Evolutionary conservation across 371 early-diverging fungal species (phyloP).

Genomic region (Syncephalastrum monosporum): DNA sequence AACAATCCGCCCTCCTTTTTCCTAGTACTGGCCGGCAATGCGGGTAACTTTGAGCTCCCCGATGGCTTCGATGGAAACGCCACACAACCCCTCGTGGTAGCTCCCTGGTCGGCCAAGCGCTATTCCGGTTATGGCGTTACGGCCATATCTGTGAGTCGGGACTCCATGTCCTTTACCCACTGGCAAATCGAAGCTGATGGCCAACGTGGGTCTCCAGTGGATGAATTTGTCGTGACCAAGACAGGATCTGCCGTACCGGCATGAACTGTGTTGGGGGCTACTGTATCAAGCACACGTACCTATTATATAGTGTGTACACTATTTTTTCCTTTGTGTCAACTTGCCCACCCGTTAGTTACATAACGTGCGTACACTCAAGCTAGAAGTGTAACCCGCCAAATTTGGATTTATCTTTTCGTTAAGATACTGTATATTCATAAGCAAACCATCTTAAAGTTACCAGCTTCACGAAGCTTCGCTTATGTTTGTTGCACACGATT

Average conservation of each 20-base stretch:
- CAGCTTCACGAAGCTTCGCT: no score
- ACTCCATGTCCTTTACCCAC: constrained; percentile 22
- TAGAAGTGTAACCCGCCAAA: no score
- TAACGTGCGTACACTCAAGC: no score
- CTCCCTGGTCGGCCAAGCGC: constrained; percentile 23
- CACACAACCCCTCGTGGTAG: not conserved
- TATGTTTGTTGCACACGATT: no score
- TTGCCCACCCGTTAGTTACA: no score
- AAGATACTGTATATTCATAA: no score
- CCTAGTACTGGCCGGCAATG: constrained; percentile 28
- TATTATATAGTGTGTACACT: no score
- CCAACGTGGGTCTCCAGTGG: constrained; percentile 8
- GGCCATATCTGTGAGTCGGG: constrained; percentile 13
- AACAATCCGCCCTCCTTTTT: constrained; percentile 29
- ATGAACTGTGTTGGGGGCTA: no score
- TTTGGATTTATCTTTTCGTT: no score
- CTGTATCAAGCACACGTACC: no score
- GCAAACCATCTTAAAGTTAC: no score
- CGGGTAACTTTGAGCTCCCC: constrained; percentile 28
- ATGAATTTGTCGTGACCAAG: constrained; percentile 19
- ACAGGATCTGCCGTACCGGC: not conserved
- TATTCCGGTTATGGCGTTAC: constrained; percentile 32
- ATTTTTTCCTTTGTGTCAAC: no score
- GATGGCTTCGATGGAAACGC: constrained; percentile 14
- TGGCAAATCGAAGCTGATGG: constrained; percentile 19